Base-by-base conservation (phyloP, 169 alveolate genomes). In the Perkinsus marinus region DNA sequence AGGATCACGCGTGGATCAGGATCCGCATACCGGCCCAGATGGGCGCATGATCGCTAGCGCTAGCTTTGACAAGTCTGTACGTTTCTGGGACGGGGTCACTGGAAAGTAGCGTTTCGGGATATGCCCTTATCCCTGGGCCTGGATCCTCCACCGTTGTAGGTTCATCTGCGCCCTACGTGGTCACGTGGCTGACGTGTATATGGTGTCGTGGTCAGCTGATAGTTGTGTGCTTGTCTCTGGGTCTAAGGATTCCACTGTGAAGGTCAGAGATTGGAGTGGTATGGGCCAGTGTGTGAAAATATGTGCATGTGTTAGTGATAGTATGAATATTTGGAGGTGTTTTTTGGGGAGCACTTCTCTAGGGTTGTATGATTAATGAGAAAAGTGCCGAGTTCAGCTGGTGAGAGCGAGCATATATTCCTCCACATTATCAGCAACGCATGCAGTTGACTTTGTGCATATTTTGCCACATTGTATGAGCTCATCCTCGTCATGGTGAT, bases 111-210 rank as follows among this genome's bases (percentile, higher is more conserved):
- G 26, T 30, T 13, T n/a, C 91, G 36, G 39, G 91, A 89, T 89
- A 17, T 43, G 68, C 68, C 79, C 3, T 16, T 13, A 57, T 57
- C 37, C 3, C 34, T 57, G 79, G n/a, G n/a, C n/a, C n/a, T n/a
- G n/a, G n/a, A n/a, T n/a, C n/a, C n/a, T n/a, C n/a, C n/a, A n/a
- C n/a, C 79, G 46, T 41, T 10, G 19, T 26, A 57, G 79, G 90
- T 98, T 96, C 92, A 95, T 98, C 79, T 95, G 97, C 43, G 95
- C 98, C 30, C 97, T 98, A 92, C 97, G 99, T 92, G 99, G 99
- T 36, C 99, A 99, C 95, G 99, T 98, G 0, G 99, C 99, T 0
- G 96, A 98, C 57, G 99, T 98, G 6, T 99, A 98, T 94, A 97
- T 98, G 95, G 97, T 98, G 57, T 96, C 98, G 3, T 98, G 99